A percentile compares a stretch with the other conserved stretches of the same genome.
phyloP scores from a whole-genome alignment of 2,329 filamentous ascomycete genomes.

The Coleophoma crateriformis region DNA sequence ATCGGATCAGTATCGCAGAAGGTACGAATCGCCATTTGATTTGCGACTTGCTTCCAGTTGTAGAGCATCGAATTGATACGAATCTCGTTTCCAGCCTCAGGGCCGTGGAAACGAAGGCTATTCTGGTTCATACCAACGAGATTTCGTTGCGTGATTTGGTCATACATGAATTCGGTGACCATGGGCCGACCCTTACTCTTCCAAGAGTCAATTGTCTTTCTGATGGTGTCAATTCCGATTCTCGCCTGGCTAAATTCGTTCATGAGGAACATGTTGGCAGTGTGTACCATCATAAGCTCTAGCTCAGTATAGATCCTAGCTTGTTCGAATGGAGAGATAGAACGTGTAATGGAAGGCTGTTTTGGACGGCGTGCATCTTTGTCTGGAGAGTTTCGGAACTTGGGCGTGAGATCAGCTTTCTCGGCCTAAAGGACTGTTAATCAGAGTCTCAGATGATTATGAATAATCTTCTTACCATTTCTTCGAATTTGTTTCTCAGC shows the following conservation, averaged over 20 bases:
- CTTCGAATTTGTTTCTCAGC: constrained; percentile 21
- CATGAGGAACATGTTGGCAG: constrained; percentile 27
- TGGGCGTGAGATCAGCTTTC: constrained; percentile 22
- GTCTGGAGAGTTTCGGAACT: constrained; percentile 1
- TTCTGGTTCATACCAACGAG: constrained; percentile 39
- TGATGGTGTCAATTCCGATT: constrained; percentile 21
- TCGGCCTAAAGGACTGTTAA: constrained; percentile 17
- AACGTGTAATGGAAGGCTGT: constrained; percentile 16
- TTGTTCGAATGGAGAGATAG: constrained; percentile 20
- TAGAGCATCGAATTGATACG: constrained; percentile 35
- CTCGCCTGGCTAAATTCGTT: constrained; percentile 23
- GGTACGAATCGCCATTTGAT: constrained; percentile 41
- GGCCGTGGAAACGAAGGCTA: constrained; percentile 38
- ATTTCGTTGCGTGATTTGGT: constrained; percentile 42
- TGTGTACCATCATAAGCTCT: constrained; percentile 24
- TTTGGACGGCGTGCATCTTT: constrained; percentile 9
- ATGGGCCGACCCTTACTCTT: constrained; percentile 37
- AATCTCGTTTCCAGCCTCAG: constrained; percentile 30
- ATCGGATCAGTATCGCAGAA: constrained; percentile 43
- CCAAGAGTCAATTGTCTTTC: constrained; percentile 29
- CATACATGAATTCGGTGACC: constrained; percentile 45
- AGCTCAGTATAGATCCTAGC: constrained; percentile 23
- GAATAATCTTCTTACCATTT: constrained; percentile 18
- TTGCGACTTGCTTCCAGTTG: constrained; percentile 40
- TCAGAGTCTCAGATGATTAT: background rate